Percentiles rank a stretch among this genome's conserved stretches.
Conservation (phyloP, 108 stramenopile species). For the Nannochloropsis salina region DNA sequence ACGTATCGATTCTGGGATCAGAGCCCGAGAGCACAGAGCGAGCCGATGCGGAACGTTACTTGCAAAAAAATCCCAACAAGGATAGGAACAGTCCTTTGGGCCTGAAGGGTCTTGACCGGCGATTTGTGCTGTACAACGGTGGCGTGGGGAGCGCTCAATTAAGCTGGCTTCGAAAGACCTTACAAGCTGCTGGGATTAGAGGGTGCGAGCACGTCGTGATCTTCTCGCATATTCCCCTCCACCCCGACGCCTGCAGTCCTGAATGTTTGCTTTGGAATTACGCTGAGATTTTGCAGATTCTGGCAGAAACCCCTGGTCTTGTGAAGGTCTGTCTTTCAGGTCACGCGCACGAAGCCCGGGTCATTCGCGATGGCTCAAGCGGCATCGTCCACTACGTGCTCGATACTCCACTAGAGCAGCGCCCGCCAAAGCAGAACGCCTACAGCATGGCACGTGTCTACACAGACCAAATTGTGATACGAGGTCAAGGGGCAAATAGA, state of each 20-base stretch:
- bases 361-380: background rate
- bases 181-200: background rate
- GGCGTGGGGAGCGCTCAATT: background rate
- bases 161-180: background rate
- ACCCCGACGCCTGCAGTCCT: background rate
- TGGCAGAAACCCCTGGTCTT: background rate
- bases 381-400: slow-evolving; percentile 10
- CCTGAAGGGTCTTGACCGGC: background rate
- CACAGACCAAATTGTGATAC: background rate
- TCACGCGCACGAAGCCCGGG: background rate
- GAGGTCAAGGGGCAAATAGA: background rate
- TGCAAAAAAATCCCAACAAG: background rate
- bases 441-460: background rate
- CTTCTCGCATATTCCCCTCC: background rate
- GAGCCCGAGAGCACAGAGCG: background rate
- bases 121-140: background rate
- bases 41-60: background rate
- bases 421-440: background rate
- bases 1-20: background rate
- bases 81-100: slow-evolving; percentile 12
- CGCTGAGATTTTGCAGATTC: background rate
- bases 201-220: background rate
- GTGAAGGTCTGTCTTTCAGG: background rate
- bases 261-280: slow-evolving; percentile 6
- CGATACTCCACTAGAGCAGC: background rate